Evolutionary conservation across 1,139 yeast genomes (phyloP).

Genomic region (Suhomyces guaymorum): DNA sequence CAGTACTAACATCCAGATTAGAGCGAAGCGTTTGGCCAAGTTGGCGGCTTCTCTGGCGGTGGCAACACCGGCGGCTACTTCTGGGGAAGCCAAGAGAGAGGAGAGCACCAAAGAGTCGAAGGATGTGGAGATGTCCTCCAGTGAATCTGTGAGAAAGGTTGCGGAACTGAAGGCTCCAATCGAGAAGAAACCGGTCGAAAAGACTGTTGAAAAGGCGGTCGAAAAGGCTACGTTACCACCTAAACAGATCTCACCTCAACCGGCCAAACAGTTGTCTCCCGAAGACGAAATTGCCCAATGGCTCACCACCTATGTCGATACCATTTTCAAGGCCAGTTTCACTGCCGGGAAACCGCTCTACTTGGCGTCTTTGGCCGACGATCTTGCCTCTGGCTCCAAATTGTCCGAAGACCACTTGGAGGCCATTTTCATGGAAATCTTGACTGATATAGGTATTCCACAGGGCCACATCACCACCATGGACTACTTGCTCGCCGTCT

Average conservation of each 20-base stretch:
- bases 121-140: no score
- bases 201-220: not conserved
- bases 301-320: conserved; percentile 34
- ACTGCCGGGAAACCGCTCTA: conserved; percentile 22
- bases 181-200: no score
- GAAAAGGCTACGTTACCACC: no score
- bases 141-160: no score
- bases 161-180: no score
- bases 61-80: not conserved
- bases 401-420: conserved; percentile 40
- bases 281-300: conserved; percentile 31
- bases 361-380: conserved; percentile 41
- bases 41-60: conserved; percentile 23
- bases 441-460: conserved; percentile 53
- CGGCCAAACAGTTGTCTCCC: no score
- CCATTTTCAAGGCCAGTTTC: conserved; percentile 43
- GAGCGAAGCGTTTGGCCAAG: conserved; percentile 60
- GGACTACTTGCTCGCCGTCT: conserved; percentile 47
- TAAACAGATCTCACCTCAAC: no score
- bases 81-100: no score
- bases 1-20: conserved; percentile 36
- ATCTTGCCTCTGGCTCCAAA: conserved; percentile 28
- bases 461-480: conserved; percentile 34
- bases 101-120: no score
- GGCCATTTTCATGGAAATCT: conserved; percentile 52